These are phyloP conservation scores for Boletus rubescentipes DNA, from an alignment of 768 basidiomycete species.

Conservation along the genomic window DNA sequence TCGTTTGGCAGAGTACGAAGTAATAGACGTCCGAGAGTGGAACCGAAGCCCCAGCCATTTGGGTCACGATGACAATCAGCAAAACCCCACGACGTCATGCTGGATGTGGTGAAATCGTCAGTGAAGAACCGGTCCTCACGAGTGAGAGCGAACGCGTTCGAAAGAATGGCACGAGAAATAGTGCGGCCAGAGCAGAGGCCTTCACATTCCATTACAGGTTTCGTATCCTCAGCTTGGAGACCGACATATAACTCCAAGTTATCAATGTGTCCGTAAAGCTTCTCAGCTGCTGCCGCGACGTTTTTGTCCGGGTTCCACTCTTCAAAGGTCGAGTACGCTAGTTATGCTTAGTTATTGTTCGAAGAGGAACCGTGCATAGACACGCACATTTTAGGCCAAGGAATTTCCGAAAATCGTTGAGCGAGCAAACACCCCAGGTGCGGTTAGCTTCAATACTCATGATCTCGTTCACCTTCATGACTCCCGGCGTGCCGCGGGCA, in stretches of 20 bases:
- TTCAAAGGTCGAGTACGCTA: slow-evolving; percentile 67
- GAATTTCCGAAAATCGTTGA: slow-evolving; percentile 85
- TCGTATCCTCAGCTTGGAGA: slow-evolving; percentile 74
- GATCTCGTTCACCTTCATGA: slow-evolving; percentile 76
- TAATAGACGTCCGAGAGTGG: slow-evolving; percentile 67
- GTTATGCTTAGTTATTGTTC: background rate
- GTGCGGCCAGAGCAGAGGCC: slow-evolving; percentile 88
- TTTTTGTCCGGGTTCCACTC: slow-evolving; percentile 81
- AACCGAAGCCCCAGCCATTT: slow-evolving; percentile 68
- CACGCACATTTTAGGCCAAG: slow-evolving; percentile 71
- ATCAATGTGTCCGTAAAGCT: slow-evolving; percentile 73
- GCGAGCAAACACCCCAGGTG: slow-evolving; percentile 75
- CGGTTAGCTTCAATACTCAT: slow-evolving; percentile 83
- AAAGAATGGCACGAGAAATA: slow-evolving; percentile 80
- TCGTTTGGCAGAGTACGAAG: slow-evolving; percentile 71
- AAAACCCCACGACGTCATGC: slow-evolving; percentile 83
- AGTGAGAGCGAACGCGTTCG: slow-evolving; percentile 83
- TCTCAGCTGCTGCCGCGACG: slow-evolving; percentile 71
- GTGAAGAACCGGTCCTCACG: slow-evolving; percentile 85
- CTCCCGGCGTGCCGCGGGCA: slow-evolving; percentile 72
- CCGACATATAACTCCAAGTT: slow-evolving; percentile 83
- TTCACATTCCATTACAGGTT: slow-evolving; percentile 73
- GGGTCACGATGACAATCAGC: slow-evolving; percentile 78
- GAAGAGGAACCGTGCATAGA: background rate
- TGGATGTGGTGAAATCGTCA: slow-evolving; percentile 76